These are phyloP conservation scores for Yamadazyma kitorensis DNA, from an alignment of 805 yeast species.

Conservation along the genomic window DNA sequence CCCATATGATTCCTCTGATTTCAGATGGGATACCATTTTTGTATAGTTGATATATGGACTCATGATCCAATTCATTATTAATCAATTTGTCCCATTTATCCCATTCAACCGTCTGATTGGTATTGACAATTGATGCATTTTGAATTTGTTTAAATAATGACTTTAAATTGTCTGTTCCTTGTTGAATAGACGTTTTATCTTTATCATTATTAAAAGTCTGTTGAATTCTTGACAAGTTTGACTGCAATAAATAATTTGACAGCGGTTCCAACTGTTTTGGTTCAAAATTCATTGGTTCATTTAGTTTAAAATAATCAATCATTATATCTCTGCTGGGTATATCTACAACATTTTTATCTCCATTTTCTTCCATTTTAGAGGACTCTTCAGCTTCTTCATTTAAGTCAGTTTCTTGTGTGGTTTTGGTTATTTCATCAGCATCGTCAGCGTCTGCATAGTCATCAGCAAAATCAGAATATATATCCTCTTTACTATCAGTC, in stretches of 20 bases:
- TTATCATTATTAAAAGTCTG: slow-evolving; percentile 50
- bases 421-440: too few species aligned
- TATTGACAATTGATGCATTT: slow-evolving; percentile 13
- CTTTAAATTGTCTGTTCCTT: slow-evolving; percentile 38
- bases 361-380: too few species aligned
- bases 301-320: slow-evolving; percentile 8
- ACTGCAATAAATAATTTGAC: slow-evolving; percentile 51
- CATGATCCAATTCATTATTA: slow-evolving; percentile 68
- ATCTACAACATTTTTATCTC: too few species aligned
- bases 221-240: slow-evolving; percentile 56
- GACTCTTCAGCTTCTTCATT: slow-evolving; percentile 4
- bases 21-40: slow-evolving; percentile 80
- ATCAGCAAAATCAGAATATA: too few species aligned
- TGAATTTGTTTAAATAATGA: slow-evolving; percentile 23
- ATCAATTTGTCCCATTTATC: slow-evolving; percentile 86
- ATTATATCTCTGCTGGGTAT: slow-evolving; percentile 9
- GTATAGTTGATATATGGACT: slow-evolving; percentile 63
- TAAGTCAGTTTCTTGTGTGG: slow-evolving; percentile 1
- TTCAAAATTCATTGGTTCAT: slow-evolving; percentile 11
- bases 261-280: slow-evolving; percentile 2
- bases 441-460: too few species aligned
- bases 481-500: too few species aligned
- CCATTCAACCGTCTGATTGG: slow-evolving; percentile 55
- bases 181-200: slow-evolving; percentile 39
- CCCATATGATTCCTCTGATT: slow-evolving; percentile 91